A percentile compares a stretch with the other conserved stretches of the same genome.
Conservation (phyloP, 1,284 basidiomycete genomes). For the Ceratobasidium sp. region DNA sequence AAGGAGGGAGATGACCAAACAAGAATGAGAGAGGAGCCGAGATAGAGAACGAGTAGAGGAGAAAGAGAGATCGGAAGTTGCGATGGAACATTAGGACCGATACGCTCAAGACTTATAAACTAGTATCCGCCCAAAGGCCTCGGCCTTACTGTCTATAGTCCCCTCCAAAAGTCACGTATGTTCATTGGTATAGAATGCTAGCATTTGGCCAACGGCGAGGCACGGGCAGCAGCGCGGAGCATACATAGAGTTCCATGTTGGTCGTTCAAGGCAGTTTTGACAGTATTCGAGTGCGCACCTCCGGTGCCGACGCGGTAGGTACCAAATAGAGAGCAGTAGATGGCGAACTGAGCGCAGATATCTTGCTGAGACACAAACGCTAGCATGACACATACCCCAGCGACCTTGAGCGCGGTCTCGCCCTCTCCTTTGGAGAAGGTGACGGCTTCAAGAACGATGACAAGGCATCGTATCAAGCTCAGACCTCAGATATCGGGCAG, state of each 20-base stretch:
- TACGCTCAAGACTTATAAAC: constrained; percentile 18
- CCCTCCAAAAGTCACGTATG: not conserved
- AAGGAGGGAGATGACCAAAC: constrained; percentile 1
- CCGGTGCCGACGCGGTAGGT: constrained; percentile 13
- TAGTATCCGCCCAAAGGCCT: not conserved
- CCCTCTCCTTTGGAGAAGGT: not conserved
- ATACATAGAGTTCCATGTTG: constrained; percentile 3
- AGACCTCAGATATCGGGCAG: not conserved
- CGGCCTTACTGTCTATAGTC: not conserved
- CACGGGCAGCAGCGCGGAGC: constrained; percentile 16
- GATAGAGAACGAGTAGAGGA: constrained; percentile 3
- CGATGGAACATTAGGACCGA: constrained; percentile 12
- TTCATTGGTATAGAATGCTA: not conserved
- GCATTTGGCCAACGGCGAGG: not conserved
- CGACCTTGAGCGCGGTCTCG: not conserved
- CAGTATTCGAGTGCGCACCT: constrained; percentile 25
- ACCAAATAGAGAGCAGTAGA: not conserved
- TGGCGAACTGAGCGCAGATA: constrained; percentile 18
- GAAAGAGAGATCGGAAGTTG: constrained; percentile 9
- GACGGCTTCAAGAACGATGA: not conserved
- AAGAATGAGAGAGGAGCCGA: constrained; percentile 14
- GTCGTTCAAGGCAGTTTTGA: not conserved
- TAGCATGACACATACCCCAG: not conserved
- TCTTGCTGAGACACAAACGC: not conserved
- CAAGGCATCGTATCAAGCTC: not conserved